Evolutionary conservation across 2,329 filamentous ascomycete genomes (phyloP), one percentile per base, ranked within the genome.

Genomic region (Neocucurbitaria cava): DNA sequence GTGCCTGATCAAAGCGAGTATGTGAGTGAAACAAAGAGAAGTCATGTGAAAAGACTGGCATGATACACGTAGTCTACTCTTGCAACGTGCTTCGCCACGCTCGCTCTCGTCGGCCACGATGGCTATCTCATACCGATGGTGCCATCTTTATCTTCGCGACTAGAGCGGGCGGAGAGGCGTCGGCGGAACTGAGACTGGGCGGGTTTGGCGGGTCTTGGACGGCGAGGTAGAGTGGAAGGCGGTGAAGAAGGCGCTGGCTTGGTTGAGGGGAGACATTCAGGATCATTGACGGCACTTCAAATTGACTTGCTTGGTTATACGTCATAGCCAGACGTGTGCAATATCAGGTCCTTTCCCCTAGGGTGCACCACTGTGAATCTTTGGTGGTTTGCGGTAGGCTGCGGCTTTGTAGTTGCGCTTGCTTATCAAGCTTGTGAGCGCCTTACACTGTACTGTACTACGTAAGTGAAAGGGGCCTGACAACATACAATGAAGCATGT

Each of bases 201-300:
- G 31, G 31, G 31, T 33, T 53, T 48, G 50, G 50, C 50, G 28
- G 11, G 13, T 28, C 52, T 54, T 54, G 52, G 52, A 18, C 44
- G 30, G 44, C 31, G 20, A 38, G 36, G 28, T 13, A 41, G 30
- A 23, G 9, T 15, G 28, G 44, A 38, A 43, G 9, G 45, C 50
- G 44, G 50, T 53, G 44, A 53, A 43, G n/a, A 5, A 26, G 5
- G 24, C n/a, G n/a, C n/a, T n/a, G n/a, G n/a, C n/a, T n/a, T n/a
- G n/a, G n/a, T n/a, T n/a, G n/a, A n/a, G n/a, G n/a, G n/a, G n/a
- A n/a, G n/a, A n/a, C n/a, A n/a, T n/a, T n/a, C n/a, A n/a, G n/a
- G n/a, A n/a, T n/a, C n/a, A n/a, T n/a, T n/a, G n/a, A n/a, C n/a
- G n/a, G n/a, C n/a, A n/a, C n/a, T n/a, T n/a, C n/a, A n/a, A n/a